Conservation (phyloP, 1,139 yeast species). For the Yamadazyma atlantica region DNA sequence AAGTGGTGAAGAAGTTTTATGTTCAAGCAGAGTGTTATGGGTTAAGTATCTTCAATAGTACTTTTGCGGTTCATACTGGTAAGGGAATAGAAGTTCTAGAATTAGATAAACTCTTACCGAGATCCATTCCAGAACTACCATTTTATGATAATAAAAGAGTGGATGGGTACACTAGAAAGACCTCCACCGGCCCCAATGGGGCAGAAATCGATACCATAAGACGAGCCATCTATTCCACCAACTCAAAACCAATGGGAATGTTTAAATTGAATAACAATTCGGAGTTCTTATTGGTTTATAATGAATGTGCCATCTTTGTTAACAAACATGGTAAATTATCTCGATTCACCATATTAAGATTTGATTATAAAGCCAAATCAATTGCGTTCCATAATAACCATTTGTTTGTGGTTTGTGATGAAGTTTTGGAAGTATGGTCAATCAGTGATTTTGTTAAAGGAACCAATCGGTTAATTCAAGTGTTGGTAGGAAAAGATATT, state of each 20-base stretch:
- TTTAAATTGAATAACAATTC: conserved; percentile 54
- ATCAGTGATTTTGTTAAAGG: conserved; percentile 53
- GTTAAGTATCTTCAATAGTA: conserved; percentile 56
- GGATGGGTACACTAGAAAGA: conserved; percentile 33
- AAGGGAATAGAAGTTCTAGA: conserved; percentile 71
- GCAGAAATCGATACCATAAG: conserved; percentile 33
- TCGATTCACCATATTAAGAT: conserved; percentile 55
- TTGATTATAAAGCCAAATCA: conserved; percentile 60
- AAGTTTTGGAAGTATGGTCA: conserved; percentile 68
- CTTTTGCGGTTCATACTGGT: conserved; percentile 65
- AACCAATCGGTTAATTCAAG: conserved; percentile 61
- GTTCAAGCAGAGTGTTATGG: conserved; percentile 56
- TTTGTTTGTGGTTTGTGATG: conserved; percentile 64
- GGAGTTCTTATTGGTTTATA: conserved; percentile 66
- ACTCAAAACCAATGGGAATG: conserved; percentile 59
- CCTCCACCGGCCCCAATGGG: conserved; percentile 14
- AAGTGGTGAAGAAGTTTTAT: conserved; percentile 47
- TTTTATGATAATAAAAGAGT: conserved; percentile 20
- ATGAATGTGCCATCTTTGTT: conserved; percentile 69
- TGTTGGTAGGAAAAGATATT: conserved; percentile 70
- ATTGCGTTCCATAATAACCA: conserved; percentile 60
- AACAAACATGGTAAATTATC: conserved; percentile 66
- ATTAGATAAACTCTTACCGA: conserved; percentile 56
- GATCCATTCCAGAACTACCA: conserved; percentile 54
- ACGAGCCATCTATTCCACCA: conserved; percentile 33